Evolutionary conservation across 1,139 yeast species (phyloP), one percentile per base, ranked within the genome.

Genomic region (Protomyces gravidus): DNA sequence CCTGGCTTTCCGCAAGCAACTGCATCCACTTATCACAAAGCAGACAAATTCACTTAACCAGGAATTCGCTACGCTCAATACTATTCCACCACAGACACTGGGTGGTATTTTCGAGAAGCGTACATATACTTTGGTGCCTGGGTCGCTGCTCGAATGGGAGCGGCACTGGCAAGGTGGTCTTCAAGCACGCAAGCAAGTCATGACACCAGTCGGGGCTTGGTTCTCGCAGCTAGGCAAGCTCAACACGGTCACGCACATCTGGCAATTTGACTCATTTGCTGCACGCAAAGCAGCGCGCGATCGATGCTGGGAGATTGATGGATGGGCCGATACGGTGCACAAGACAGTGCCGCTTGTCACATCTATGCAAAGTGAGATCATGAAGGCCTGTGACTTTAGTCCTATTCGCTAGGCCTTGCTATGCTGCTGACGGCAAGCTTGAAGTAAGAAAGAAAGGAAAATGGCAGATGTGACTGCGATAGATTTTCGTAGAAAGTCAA

Each of bases 151-250:
- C 17, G 77, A 75, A 58, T 75, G 78, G 78, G 78, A 75, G 59
- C 67, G 68, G 32, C 71, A 72, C 63, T 75, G 78, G 78, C 68
- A 70, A 46, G 67, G 70, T 61, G 78, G 78, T 4, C 66, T 75
- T 26, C 75, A 74, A 62, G 73, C 70, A 63, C 73, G 78, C n/a
- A 68, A 74, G 26, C 73, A 75, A 63, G 78, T 75, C 45, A 75
- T 75, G 78, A 77, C 75, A 66, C 78, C 78, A 0, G 77, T 75
- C 1, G 78, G 78, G 3, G 78, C 78, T 1, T 75, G 78, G 78
- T 75, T 75, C 65, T 67, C 74, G 17, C 75, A 74, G 62, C 63
- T 75, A 45, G 78, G 78, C 2, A 65, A 68, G 5, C 67, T 75
- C 32, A 75, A 75, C 66, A 67, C 73, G 19, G 78, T 75, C 2